Evolutionary conservation across 2,329 filamentous ascomycete species (phyloP).

Genomic region (Endoconidiophora polonica): DNA sequence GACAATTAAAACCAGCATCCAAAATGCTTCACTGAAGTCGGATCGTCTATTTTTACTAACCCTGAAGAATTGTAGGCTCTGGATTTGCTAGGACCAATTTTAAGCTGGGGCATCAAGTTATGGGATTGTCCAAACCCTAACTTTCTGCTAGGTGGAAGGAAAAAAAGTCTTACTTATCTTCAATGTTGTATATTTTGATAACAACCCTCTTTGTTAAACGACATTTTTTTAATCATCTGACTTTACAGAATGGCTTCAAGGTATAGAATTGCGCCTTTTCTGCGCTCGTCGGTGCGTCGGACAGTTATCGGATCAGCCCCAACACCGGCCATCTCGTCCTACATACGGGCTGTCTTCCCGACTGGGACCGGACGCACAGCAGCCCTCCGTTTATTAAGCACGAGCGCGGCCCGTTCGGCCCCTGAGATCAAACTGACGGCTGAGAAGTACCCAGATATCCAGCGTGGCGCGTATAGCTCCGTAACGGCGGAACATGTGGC

Average conservation of each 20-base stretch:
- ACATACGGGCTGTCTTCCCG: neutral
- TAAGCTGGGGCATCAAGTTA: too few relatives aligned
- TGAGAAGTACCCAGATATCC: slow-evolving; percentile 68
- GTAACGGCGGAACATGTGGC: slow-evolving; percentile 66
- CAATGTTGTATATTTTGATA: too few relatives aligned
- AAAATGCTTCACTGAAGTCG: too few relatives aligned
- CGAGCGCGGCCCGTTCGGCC: slow-evolving; percentile 3
- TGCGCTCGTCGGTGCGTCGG: slow-evolving; percentile 4
- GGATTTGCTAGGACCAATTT: too few relatives aligned
- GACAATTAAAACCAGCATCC: too few relatives aligned
- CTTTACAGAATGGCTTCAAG: slow-evolving; percentile 8
- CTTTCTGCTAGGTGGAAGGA: too few relatives aligned
- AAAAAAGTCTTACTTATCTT: too few relatives aligned
- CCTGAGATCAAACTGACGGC: slow-evolving; percentile 51
- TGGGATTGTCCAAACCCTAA: too few relatives aligned
- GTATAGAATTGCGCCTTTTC: slow-evolving; percentile 4
- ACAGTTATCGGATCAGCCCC: neutral
- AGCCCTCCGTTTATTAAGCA: neutral
- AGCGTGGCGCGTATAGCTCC: slow-evolving; percentile 62
- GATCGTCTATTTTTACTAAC: too few relatives aligned
- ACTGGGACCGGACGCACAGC: neutral
- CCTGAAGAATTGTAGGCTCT: too few relatives aligned
- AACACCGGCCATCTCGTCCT: neutral
- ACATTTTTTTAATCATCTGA: neutral
- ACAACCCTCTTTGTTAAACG: neutral